Evolutionary conservation across 2,329 filamentous ascomycete genomes (phyloP), one percentile per base, ranked within the genome.

Genomic region (Septoria petroselini): DNA sequence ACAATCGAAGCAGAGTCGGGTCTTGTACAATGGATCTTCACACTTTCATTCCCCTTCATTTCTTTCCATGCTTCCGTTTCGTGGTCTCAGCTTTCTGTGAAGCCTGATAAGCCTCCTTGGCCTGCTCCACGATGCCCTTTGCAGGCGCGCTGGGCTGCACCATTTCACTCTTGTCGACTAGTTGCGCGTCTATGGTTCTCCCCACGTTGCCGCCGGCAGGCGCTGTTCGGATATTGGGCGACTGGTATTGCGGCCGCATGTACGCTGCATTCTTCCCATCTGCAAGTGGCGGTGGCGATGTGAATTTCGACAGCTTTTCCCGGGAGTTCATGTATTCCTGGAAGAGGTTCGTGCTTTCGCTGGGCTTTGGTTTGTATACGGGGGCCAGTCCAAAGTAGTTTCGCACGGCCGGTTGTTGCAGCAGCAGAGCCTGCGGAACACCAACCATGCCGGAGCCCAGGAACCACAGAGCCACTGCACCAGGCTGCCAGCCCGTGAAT

Each of bases 391-490:
- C 58, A 29, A 76, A 61, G 34, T 62, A 46, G 6, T 62, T 59
- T 18, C 75, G 63, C 44, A 76, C 62, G 2, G 52, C 46, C 19
- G 64, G 58, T 23, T 58, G 64, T 37, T 68, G 69, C 21, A 77
- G 64, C 2, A 71, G 15, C n/a, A 60, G 59, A 7, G 62, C 68
- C 27, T 75, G 72, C 1, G 62, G 11, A 35, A 70, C 64, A 25
- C 71, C 70, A n/a, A 74, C 52, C 7, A 68, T 33, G 50, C 70
- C 65, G 2, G 74, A 70, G 11, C 70, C 57, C 44, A 78, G 66
- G 70, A 88, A 86, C 70, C 81, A 85, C 23, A 86, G 62, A 62
- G 85, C 82, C 2, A 86, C 66, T 15, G 73, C 75, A 18, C 78
- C 75, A 0, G 81, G 77, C 64, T 78, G 76, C 53, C 70, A 78